Base-by-base conservation (phyloP, 805 yeast species). In the Wickerhamomyces ciferrii region DNA sequence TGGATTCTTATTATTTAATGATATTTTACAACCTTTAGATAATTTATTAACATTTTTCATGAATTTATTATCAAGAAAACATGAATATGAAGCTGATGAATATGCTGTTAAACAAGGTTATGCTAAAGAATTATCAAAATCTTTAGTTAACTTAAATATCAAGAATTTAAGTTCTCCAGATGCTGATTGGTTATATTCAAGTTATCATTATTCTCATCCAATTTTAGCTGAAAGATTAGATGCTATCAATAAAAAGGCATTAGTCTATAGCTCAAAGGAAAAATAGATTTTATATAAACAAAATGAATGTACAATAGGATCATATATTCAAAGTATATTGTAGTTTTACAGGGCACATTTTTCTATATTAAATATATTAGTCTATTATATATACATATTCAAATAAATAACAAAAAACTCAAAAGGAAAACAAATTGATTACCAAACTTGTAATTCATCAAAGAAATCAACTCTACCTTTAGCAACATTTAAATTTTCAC, bases 31-130 rank as follows among this genome's bases (percentile, higher is more conserved):
- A 46, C 98, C 99, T 13, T 57, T 89, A 40, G 90, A 85, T 59
- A 78, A 87, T 51, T 62, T 79, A 20, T 64, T 85, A 61, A 78
- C 81, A 50, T 89, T 89, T 56, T 68, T 69, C 19, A 76, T 79
- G 75, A 85, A 88, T 62, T 66, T 81, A 43, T 63, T 90, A 48
- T 80, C 91, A 8, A 87, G 99, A 76, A 79, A 81, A 55, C 86
- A 85, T 56, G 99, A 94, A 69, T 94, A 83, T 60, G 89, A 94
- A 68, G 98, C 99, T 17, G 99, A 92, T 65, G 81, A 75, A 51
- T 90, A 77, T 63, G 97, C 98, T 17, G 82, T 81, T 46, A 71
- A 75, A 42, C 76, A 81, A 54, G 96, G 96, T 23, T 83, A 82
- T 62, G 74, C 86, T 9, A 71, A 75, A 29, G 81, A 81, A 43